Evolutionary conservation across 2,329 filamentous ascomycete genomes (phyloP).

Genomic region (Dendrostoma leiphaemia): DNA sequence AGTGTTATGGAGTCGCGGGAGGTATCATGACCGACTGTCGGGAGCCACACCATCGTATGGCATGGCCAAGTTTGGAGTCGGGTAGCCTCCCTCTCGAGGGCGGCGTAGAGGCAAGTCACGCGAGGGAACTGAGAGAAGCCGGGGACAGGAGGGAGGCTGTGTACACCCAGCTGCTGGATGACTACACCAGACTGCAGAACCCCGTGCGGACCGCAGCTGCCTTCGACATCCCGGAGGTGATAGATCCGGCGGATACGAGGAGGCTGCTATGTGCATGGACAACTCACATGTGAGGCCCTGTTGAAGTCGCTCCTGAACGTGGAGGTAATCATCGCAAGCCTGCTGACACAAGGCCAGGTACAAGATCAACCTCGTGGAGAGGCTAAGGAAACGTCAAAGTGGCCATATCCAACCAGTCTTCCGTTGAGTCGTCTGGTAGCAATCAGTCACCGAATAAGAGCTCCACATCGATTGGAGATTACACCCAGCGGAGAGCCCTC

Average conservation of each 20-base stretch:
- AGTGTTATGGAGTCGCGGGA: conserved; percentile 62
- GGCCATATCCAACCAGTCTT: conserved; percentile 4
- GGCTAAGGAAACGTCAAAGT: conserved; percentile 7
- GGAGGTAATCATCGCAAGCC: too few relatives aligned
- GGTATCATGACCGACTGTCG: conserved; percentile 63
- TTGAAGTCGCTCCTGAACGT: too few relatives aligned
- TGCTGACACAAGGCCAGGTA: conserved; percentile 1
- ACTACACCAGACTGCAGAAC: conserved; percentile 62
- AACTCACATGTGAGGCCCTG: conserved; percentile 43
- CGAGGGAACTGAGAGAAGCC: conserved; percentile 56
- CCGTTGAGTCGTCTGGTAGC: too few relatives aligned
- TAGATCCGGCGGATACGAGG: conserved; percentile 60
- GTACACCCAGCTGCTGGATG: conserved; percentile 57
- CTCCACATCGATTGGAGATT: too few relatives aligned
- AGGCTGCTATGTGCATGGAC: conserved; percentile 54
- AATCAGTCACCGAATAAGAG: too few relatives aligned
- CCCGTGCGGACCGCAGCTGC: conserved; percentile 62
- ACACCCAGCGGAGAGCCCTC: too few relatives aligned
- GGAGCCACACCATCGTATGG: conserved; percentile 58
- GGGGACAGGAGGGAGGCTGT: conserved; percentile 47
- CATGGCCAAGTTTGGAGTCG: conserved; percentile 64
- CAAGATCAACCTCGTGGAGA: conserved; percentile 8
- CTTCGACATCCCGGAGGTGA: conserved; percentile 64
- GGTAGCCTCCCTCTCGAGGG: conserved; percentile 61
- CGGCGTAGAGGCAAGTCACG: conserved; percentile 63